Percentiles rank a stretch among this genome's conserved stretches.
phyloP scores from a whole-genome alignment of 108 stramenopile species.

The Cyclotella baltica region DNA sequence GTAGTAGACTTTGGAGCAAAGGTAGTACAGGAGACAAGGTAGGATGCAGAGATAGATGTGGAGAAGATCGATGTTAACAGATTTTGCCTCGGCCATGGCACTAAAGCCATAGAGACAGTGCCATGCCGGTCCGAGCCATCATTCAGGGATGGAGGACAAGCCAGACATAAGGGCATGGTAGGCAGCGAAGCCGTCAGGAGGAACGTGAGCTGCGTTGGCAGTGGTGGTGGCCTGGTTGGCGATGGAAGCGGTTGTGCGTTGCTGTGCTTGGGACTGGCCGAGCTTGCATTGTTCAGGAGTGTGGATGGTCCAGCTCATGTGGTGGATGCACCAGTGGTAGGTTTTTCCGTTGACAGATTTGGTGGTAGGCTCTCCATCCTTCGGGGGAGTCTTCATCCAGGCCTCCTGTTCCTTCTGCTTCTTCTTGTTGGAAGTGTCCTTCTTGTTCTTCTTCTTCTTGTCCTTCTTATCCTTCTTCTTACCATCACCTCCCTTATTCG shows the following conservation, averaged over 20 bases:
- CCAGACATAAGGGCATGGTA: background rate
- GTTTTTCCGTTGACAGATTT: background rate
- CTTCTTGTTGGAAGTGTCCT: background rate
- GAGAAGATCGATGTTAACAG: background rate
- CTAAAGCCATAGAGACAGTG: background rate
- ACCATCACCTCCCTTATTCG: background rate
- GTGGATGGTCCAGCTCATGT: constrained; percentile 10
- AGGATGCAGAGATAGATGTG: background rate
- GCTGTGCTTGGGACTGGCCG: background rate
- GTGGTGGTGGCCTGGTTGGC: background rate
- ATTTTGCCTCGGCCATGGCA: constrained; percentile 18
- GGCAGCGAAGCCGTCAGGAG: background rate
- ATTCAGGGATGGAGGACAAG: constrained; percentile 2
- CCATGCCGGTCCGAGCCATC: constrained; percentile 32
- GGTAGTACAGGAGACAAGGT: background rate
- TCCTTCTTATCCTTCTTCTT: background rate
- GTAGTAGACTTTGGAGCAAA: background rate
- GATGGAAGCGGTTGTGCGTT: background rate
- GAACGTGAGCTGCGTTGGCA: background rate
- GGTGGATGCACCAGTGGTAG: constrained; percentile 6
- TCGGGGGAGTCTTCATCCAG: background rate
- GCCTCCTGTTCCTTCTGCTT: constrained; percentile 1
- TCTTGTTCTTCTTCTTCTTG: constrained; percentile 3
- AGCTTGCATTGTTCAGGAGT: background rate
- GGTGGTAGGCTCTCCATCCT: background rate